These are phyloP conservation scores for Yamadazyma oceani DNA, from an alignment of 1,139 yeast species.

Conservation along the genomic window DNA sequence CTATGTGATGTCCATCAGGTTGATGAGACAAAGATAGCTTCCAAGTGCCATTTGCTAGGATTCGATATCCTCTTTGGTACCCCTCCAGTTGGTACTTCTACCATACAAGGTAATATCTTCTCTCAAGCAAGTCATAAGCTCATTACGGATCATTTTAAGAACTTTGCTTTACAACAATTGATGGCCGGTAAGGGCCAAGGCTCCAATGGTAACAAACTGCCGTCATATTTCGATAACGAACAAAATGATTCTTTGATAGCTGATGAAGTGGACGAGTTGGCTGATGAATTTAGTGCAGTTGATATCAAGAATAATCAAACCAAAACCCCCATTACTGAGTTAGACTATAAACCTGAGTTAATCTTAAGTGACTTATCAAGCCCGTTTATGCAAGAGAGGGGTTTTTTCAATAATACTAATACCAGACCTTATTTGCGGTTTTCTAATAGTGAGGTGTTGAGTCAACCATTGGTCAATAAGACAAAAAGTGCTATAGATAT, in stretches of 20 bases:
- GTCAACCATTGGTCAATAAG: conserved; percentile 26
- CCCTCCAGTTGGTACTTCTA: conserved; percentile 78
- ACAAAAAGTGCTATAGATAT: conserved; percentile 51
- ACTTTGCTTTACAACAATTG: conserved; percentile 27
- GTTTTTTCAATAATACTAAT: conserved; percentile 72
- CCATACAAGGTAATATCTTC: conserved; percentile 84
- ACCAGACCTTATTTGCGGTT: conserved; percentile 61
- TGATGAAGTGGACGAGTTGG: conserved; percentile 20
- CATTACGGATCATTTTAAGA: conserved; percentile 56
- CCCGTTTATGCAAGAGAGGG: conserved; percentile 64
- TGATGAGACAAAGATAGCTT: conserved; percentile 49
- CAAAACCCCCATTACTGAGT: conserved; percentile 1
- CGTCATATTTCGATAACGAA: conserved; percentile 30
- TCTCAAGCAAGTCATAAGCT: conserved; percentile 64
- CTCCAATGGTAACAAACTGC: too few relatives aligned
- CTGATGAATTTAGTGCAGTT: conserved; percentile 1
- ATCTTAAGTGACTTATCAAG: conserved; percentile 86
- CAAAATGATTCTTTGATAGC: conserved; percentile 22
- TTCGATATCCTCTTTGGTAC: conserved; percentile 76
- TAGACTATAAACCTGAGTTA: conserved; percentile 45
- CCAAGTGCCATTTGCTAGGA: conserved; percentile 72
- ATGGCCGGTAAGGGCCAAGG: too few relatives aligned
- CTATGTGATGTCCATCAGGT: conserved; percentile 30
- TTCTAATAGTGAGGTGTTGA: conserved; percentile 26
- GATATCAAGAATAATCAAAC: neutral